Evolutionary conservation across 1,139 yeast genomes (phyloP), one percentile per base, ranked within the genome.

Genomic region (Geotrichum histeridarum): DNA sequence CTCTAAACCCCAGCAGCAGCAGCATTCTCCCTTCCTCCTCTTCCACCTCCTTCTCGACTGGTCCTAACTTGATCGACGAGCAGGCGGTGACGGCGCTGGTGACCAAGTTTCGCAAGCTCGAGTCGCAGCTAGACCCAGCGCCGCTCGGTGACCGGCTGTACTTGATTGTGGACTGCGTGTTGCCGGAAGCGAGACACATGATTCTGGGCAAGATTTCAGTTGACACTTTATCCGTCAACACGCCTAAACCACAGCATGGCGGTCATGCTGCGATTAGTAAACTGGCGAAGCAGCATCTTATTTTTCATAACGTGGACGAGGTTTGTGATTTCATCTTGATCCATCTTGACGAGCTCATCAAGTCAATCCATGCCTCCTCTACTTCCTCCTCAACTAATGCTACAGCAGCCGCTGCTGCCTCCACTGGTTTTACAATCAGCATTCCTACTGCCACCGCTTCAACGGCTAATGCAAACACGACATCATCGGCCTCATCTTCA

Each of bases 81-180:
- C 15, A 41, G 11, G 33, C 47, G 18, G 48, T 55, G 22, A 47
- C 39, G 5, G 22, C 27, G 2, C 35, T 51, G 1, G 53, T 60
- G 14, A 47, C 50, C 32, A 42, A 54, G 35, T 60, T 60, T 33
- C 53, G 57, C 11, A 42, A 42, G 30, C 48, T 58, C 4, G 63
- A 60, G 46, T 15, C 54, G 22, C 59, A 60, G 41, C 43, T 60
- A 9, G 63, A 60, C 14, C 59, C 59, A 1, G 61, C 57, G 1
- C 61, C 61, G 15, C 37, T 60, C 8, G 60, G 61, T 2, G 61
- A 60, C 43, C 49, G 61, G 14, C 39, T 59, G n/a, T 54, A 43
- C 22, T 44, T 58, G 54, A 37, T 59, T 8, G 37, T 56, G 14
- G 50, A 53, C n/a, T 22, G 27, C 27, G 52, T 59, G 9, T 32